phyloP scores from a whole-genome alignment of 73 alveolate species.

The Uronychia binucleata region DNA sequence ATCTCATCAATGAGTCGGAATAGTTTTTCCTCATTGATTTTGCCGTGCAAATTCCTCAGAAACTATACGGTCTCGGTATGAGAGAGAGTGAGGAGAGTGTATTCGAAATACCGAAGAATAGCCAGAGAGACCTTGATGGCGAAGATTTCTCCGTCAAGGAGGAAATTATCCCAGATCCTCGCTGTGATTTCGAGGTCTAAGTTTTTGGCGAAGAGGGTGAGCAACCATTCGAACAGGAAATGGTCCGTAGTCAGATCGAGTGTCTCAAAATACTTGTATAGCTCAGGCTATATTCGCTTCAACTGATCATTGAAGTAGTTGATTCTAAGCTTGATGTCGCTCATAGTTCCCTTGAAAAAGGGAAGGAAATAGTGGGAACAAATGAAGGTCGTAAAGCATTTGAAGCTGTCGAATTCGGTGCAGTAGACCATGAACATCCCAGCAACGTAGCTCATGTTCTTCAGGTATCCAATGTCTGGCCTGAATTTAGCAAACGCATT shows the following conservation, averaged over 20 bases:
- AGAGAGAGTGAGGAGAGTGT: conserved; percentile 46
- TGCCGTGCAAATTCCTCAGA: conserved; percentile 46
- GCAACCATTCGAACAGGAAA: conserved; percentile 85
- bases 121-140: conserved; percentile 70
- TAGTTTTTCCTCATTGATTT: conserved; percentile 58
- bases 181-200: conserved; percentile 70
- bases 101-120: conserved; percentile 49
- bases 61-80: conserved; percentile 58
- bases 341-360: conserved; percentile 71
- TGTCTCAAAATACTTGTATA: conserved; percentile 73
- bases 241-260: conserved; percentile 75
- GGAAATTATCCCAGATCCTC: conserved; percentile 90
- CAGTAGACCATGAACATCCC: conserved; percentile 71
- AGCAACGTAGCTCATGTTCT: conserved; percentile 59
- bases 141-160: conserved; percentile 90
- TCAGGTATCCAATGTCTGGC: conserved; percentile 88
- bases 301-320: conserved; percentile 71
- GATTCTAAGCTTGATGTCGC: conserved; percentile 78
- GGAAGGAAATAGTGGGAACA: conserved; percentile 76
- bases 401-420: conserved; percentile 77
- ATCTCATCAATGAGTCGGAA: conserved; percentile 50
- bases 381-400: conserved; percentile 76
- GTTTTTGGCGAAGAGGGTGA: conserved; percentile 65
- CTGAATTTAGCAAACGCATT: conserved; percentile 72
- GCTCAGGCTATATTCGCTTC: conserved; percentile 69